Base-by-base conservation (phyloP, 2,329 filamentous ascomycete species). In the Myriosclerotinia scirpicola region DNA sequence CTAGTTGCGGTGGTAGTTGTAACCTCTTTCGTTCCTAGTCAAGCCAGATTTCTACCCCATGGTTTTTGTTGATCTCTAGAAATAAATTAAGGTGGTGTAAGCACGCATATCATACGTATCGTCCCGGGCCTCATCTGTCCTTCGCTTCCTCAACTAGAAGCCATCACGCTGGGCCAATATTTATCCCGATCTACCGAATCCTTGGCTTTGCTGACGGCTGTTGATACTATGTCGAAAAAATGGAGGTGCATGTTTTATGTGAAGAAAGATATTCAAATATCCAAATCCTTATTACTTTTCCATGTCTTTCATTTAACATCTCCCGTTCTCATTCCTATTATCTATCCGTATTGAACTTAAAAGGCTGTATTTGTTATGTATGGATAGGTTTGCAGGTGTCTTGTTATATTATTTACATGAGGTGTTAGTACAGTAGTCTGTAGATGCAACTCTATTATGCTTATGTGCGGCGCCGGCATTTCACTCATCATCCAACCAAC, bases 381-480 rank as follows among this genome's bases (percentile, higher is more conserved):
- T 12, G 46, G 7, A 48, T 15, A n/a, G 44, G 20, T 48, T 14
- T 17, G 5, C 46, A 20, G 8, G 20, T 3, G 17, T 34, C 15
- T 17, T 46, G 26, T 17, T 11, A 48, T 48, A 9, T 5, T 59
- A 5, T n/a, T 11, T 5, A 17, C 30, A 48, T n/a, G 30, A 36
- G 30, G 46, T 42, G 56, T 48, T 46, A 12, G 17, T 8, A 20
- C 0, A 20, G 40, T 5, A n/a, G n/a, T n/a, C n/a, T n/a, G n/a
- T n/a, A 20, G 40, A 34, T 46, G 55, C 40, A 44, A 58, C 40
- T 58, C 40, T 58, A 46, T 30, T 58, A 44, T 58, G 40, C 55
- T 58, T 34, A n/a, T 58, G 55, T 58, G 17, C 40, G 55, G 38
- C 40, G 54, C 42, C 55, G 55, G 22, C 22, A 58, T 40, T 44